These are phyloP conservation scores for Xylaria longipes DNA, from an alignment of 495 filamentous ascomycete genomes.

Conservation along the genomic window DNA sequence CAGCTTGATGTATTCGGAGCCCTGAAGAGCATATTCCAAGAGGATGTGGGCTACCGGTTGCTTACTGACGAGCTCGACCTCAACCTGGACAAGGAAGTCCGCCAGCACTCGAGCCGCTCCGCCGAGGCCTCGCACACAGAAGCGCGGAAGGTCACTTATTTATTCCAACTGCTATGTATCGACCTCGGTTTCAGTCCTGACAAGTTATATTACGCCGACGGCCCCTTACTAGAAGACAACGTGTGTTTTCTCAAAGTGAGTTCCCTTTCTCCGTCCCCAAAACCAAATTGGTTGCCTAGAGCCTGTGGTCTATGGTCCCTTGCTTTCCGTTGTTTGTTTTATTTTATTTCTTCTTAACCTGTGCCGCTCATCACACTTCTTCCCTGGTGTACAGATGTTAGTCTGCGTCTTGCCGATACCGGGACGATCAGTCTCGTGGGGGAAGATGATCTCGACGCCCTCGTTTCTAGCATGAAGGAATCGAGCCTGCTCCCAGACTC, in stretches of 20 bases:
- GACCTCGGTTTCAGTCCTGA: not conserved
- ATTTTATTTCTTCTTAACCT: not conserved
- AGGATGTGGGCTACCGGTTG: not conserved
- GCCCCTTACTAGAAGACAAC: not conserved
- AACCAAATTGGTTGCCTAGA: not conserved
- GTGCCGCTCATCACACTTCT: not conserved
- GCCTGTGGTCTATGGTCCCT: not conserved
- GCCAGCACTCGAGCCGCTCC: not conserved
- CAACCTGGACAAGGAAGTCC: no score
- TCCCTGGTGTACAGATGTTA: not conserved
- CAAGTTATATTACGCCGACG: no score
- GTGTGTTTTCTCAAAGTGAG: conserved; percentile 1
- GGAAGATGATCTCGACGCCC: not conserved
- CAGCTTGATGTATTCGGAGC: not conserved
- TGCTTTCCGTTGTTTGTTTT: not conserved
- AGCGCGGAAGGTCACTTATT: not conserved
- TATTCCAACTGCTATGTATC: not conserved
- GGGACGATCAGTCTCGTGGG: not conserved
- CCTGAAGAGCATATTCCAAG: conserved; percentile 4
- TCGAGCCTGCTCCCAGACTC: not conserved
- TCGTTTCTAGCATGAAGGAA: not conserved
- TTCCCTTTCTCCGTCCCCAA: no score
- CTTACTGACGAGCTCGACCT: not conserved
- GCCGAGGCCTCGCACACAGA: no score
- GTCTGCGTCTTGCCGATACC: not conserved